A percentile compares a stretch with the other conserved stretches of the same genome.
Evolutionary conservation across 129 eudicot species (phyloP).

Genomic region (Helichrysum umbraculigerum): DNA sequence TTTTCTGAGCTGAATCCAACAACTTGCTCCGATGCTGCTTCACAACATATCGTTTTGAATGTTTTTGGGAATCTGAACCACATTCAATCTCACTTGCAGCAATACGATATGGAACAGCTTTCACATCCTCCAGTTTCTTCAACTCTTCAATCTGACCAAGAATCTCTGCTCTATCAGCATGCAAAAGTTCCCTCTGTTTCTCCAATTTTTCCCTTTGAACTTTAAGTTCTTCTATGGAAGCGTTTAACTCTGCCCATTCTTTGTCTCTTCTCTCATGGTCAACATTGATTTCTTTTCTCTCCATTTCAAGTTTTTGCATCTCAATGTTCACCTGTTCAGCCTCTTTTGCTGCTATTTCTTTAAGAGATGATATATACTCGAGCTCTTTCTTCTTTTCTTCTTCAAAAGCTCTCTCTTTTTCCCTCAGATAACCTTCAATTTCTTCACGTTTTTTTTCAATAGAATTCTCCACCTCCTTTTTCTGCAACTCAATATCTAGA

Average conservation of each 20-base stretch:
- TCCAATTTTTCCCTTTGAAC: slow-evolving; percentile 81
- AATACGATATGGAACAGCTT: slow-evolving; percentile 53
- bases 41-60: slow-evolving; percentile 34
- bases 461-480: slow-evolving; percentile 65
- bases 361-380: slow-evolving; percentile 52
- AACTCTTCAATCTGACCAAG: slow-evolving; percentile 68
- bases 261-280: slow-evolving; percentile 84
- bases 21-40: slow-evolving; percentile 26
- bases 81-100: slow-evolving; percentile 40
- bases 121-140: slow-evolving; percentile 68
- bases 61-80: slow-evolving; percentile 32
- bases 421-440: slow-evolving; percentile 65
- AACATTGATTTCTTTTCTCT: slow-evolving; percentile 67
- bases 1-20: slow-evolving; percentile 27
- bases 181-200: slow-evolving; percentile 81
- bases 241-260: slow-evolving; percentile 84
- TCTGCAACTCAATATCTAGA: slow-evolving; percentile 69
- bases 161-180: slow-evolving; percentile 67
- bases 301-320: slow-evolving; percentile 60
- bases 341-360: slow-evolving; percentile 70
- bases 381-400: slow-evolving; percentile 86
- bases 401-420: slow-evolving; percentile 66
- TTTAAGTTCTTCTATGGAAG: slow-evolving; percentile 74
- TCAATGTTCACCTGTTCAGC: slow-evolving; percentile 64
- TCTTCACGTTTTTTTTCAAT: slow-evolving; percentile 87